phyloP scores from a whole-genome alignment of 2,329 filamentous ascomycete species.

The Fusarium equiseti region DNA sequence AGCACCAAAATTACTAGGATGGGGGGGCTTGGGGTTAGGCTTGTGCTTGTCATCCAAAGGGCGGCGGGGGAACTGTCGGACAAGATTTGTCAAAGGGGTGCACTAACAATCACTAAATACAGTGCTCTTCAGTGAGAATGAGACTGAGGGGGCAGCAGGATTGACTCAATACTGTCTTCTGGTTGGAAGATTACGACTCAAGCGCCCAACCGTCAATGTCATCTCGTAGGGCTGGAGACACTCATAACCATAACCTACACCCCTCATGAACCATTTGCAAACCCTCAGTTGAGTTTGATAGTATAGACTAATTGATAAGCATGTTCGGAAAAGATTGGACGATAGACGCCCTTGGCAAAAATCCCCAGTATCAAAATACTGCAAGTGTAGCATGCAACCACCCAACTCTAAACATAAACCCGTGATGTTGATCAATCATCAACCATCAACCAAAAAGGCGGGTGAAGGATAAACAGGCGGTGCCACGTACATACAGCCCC shows the following conservation, averaged over 20 bases:
- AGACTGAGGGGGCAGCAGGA: slow-evolving; percentile 6
- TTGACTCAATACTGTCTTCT: slow-evolving; percentile 1
- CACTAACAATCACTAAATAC: not conserved
- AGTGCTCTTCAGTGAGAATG: not conserved
- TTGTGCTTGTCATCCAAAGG: slow-evolving; percentile 24
- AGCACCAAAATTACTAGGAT: not conserved
- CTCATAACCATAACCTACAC: not conserved
- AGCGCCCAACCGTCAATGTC: slow-evolving; percentile 22
- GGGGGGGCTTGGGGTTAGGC: not conserved
- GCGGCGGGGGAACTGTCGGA: slow-evolving; percentile 19
- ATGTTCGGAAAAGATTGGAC: slow-evolving; percentile 27
- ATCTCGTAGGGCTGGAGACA: slow-evolving; percentile 34
- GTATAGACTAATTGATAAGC: slow-evolving; percentile 27
- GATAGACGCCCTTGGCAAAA: not conserved
- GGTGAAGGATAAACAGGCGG: slow-evolving; percentile 38
- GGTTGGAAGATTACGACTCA: slow-evolving; percentile 26
- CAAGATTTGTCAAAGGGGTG: slow-evolving; percentile 28
- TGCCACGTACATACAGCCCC: slow-evolving; percentile 36
- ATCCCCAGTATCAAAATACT: slow-evolving; percentile 9
- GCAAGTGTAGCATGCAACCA: slow-evolving; percentile 26
- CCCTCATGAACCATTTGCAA: slow-evolving; percentile 11
- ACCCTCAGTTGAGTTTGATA: not conserved
- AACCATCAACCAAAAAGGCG: slow-evolving; percentile 28
- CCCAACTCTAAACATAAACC: slow-evolving; percentile 3
- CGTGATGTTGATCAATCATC: slow-evolving; percentile 35